Conservation (phyloP, 768 basidiomycete genomes). For the Phallus indusiatus region DNA sequence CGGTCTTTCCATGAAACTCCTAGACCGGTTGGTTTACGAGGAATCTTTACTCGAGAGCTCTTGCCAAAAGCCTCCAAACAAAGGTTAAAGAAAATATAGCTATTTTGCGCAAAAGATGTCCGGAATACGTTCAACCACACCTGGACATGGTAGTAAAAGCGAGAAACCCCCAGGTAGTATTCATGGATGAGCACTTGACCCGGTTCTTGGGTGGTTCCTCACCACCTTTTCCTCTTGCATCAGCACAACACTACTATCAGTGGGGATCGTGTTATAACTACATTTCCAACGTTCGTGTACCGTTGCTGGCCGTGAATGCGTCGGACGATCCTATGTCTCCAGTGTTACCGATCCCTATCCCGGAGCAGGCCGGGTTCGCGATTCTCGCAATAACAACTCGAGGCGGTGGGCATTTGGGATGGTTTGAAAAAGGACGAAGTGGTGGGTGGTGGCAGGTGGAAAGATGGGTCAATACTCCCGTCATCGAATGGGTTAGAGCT, state of each 20-base stretch:
- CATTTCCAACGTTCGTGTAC: conserved; percentile 52
- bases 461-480: conserved; percentile 65
- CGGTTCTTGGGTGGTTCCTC: conserved; percentile 46
- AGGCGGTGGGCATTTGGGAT: conserved; percentile 73
- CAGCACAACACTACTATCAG: conserved; percentile 37
- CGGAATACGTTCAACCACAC: conserved; percentile 26
- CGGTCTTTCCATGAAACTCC: conserved; percentile 19
- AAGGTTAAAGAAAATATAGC: conserved; percentile 44
- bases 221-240: conserved; percentile 36
- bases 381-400: conserved; percentile 45
- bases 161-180: conserved; percentile 43
- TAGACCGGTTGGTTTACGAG: conserved; percentile 45
- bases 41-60: conserved; percentile 63
- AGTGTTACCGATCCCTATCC: conserved; percentile 48
- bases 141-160: conserved; percentile 35
- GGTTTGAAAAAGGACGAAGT: conserved; percentile 51
- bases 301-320: conserved; percentile 67
- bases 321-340: conserved; percentile 70
- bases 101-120: conserved; percentile 26
- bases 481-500: conserved; percentile 61
- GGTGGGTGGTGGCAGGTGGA: conserved; percentile 21
- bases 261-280: conserved; percentile 53
- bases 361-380: conserved; percentile 37
- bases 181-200: conserved; percentile 57
- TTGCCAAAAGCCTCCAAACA: conserved; percentile 60